Evolutionary conservation across 208 protist species (phyloP), one percentile per base, ranked within the genome.

Genomic region (Leptomonas seymouri): DNA sequence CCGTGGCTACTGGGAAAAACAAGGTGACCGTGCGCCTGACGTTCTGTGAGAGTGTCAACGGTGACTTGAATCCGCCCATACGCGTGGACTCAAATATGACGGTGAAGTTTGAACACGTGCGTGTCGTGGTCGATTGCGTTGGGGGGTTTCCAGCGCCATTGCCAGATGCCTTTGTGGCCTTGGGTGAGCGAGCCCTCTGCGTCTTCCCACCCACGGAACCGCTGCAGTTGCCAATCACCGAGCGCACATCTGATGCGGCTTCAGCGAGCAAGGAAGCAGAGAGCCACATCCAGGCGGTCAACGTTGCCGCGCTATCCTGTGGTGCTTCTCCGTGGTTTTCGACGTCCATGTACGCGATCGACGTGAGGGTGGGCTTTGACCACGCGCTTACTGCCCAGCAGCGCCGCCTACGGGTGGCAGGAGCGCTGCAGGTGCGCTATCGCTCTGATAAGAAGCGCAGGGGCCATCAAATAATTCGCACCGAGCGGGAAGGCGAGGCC

Each of bases 171-270:
- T 76, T 54, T 30, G 62, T 76, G 39, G 31, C 57, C 48, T 49
- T 71, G 1, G 71, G 71, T 1, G 71, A 76, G 41, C 71, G 71
- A 9, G 57, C 71, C 0, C 64, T 76, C n/a, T 76, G 71, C 42
- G 18, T 76, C 14, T 63, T 76, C 12, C 61, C 70, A 16, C 11
- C 53, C 34, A 39, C 34, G 34, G 7, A 12, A 15, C 15, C 25
- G 28, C 5, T 21, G 6, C 23, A 2, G 8, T n/a, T n/a, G n/a
- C n/a, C n/a, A n/a, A n/a, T n/a, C n/a, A n/a, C 56, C 4, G 31
- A 15, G 54, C 28, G 8, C 30, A 27, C 44, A 2, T 5, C 44
- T 48, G 44, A 15, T 2, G 12, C 7, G 7, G 44, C 44, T 2
- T 48, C 12, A 5, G 7, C 44, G 11, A 36, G 18, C 31, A 31